Percentiles rank a stretch among this genome's conserved stretches.
These are phyloP conservation scores for Scheffersomyces quercinus DNA, from an alignment of 1,139 yeast genomes.

Conservation along the genomic window DNA sequence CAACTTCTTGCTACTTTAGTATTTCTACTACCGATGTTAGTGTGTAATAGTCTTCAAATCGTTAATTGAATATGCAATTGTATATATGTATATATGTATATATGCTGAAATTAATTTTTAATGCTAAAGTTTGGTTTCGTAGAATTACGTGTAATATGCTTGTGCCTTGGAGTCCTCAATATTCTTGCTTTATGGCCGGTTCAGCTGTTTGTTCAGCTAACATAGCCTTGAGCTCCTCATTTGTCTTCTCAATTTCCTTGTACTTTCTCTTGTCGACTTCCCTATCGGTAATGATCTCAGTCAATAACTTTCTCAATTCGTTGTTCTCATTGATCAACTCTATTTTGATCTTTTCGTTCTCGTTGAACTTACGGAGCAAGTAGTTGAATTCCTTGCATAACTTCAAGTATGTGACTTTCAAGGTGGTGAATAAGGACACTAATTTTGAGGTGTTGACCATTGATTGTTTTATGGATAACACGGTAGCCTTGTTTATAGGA, in stretches of 20 bases:
- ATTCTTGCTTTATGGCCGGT: no score
- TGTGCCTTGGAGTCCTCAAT: no score
- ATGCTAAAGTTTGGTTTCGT: no score
- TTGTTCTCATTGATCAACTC: slow-evolving; percentile 38
- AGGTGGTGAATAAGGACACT: slow-evolving; percentile 31
- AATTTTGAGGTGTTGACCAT: slow-evolving; percentile 30
- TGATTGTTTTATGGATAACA: slow-evolving; percentile 26
- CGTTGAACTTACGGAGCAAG: slow-evolving; percentile 34
- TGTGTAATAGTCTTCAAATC: no score
- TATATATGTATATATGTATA: no score
- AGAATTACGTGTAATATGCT: no score
- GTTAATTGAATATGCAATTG: no score
- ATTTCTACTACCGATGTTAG: no score
- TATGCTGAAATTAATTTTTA: no score
- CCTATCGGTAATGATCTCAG: slow-evolving; percentile 27
- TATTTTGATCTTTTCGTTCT: slow-evolving; percentile 34
- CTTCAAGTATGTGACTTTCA: slow-evolving; percentile 36
- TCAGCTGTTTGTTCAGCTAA: no score
- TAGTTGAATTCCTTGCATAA: slow-evolving; percentile 40
- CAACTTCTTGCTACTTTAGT: no score
- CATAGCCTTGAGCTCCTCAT: no score
- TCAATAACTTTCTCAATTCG: slow-evolving; percentile 28
- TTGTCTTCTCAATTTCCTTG: slow-evolving; percentile 2
- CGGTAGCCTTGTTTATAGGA: slow-evolving; percentile 18
- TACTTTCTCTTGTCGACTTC: slow-evolving; percentile 13